These are phyloP conservation scores for Apiospora sp. DNA, from an alignment of 2,329 filamentous ascomycete genomes.

Conservation along the genomic window DNA sequence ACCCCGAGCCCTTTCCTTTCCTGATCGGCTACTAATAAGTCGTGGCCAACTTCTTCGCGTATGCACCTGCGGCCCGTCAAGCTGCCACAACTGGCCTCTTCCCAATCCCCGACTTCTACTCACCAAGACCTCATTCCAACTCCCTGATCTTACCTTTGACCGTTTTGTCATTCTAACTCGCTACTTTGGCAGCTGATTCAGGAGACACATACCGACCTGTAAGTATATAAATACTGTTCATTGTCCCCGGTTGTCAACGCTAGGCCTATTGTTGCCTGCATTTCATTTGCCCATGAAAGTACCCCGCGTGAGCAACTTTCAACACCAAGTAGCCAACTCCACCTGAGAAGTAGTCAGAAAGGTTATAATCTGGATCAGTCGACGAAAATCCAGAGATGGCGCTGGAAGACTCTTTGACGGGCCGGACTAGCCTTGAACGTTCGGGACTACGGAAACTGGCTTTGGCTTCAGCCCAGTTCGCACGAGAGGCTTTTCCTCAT, in stretches of 20 bases:
- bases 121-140: constrained; percentile 30
- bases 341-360: constrained; percentile 16
- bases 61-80: constrained; percentile 22
- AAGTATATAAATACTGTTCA: constrained; percentile 32
- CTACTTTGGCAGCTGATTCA: constrained; percentile 28
- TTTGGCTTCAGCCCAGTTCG: constrained; percentile 14
- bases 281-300: constrained; percentile 22
- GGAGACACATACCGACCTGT: constrained; percentile 68
- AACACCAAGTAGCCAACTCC: constrained; percentile 21
- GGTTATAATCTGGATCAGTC: constrained; percentile 23
- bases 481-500: neutral
- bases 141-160: constrained; percentile 33
- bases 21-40: constrained; percentile 18
- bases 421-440: constrained; percentile 15
- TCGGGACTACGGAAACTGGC: constrained; percentile 8
- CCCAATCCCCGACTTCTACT: constrained; percentile 11
- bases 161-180: constrained; percentile 29
- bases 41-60: constrained; percentile 14
- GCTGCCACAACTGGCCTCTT: constrained; percentile 6
- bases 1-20: neutral
- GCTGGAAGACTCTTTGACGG: constrained; percentile 9
- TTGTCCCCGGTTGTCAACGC: neutral
- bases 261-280: constrained; percentile 25
- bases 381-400: neutral
- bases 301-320: constrained; percentile 22